Base-by-base conservation (phyloP, 139 green algal species). In the Chlamydomonas sp. region DNA sequence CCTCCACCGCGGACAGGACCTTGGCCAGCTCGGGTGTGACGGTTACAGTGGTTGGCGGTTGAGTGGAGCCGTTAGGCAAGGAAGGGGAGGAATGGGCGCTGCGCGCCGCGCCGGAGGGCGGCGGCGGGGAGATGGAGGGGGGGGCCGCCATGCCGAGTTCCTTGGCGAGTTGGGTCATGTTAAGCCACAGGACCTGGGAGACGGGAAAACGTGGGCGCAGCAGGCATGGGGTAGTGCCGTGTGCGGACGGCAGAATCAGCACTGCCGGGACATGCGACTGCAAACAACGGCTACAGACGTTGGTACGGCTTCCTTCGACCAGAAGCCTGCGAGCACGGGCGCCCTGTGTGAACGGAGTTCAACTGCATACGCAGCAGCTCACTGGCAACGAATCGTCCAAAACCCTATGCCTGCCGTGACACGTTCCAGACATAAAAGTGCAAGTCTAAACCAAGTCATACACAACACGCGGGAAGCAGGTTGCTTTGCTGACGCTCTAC, bases 181-280 rank as follows among this genome's bases (percentile, higher is more conserved):
- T 88, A 4, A 88, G 75, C 75, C 75, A 77, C 3, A 88, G 58
- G 7, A 88, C 84, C 84, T 88, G 83, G 4, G 2, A 16, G 79
- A 3, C 5, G 14, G 2, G 58, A 14, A 57, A 17, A 31, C 57
- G 17, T n/a, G 14, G 10, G 66, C 66, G 10, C 66, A 14, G 14
- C 66, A 71, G 10, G 14, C 66, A 71, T 71, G 10, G 66, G 14
- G 66, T 71, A 71, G 10, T 14, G 10, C 31, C 31, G 31, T 49
- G 31, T 0, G 31, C 31, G 31, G 31, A 49, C 31, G 31, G 31
- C 31, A 49, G 31, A 49, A 49, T 49, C 31, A 49, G 31, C 31
- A 49, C 31, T 49, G 31, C 31, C 31, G 31, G 31, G 31, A 49
- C 31, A 49, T 49, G 31, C 31, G 31, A 49, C 31, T 49, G 31